Conservation (phyloP, 192 early-diverging fungal species). For the Dissophora ornata region DNA sequence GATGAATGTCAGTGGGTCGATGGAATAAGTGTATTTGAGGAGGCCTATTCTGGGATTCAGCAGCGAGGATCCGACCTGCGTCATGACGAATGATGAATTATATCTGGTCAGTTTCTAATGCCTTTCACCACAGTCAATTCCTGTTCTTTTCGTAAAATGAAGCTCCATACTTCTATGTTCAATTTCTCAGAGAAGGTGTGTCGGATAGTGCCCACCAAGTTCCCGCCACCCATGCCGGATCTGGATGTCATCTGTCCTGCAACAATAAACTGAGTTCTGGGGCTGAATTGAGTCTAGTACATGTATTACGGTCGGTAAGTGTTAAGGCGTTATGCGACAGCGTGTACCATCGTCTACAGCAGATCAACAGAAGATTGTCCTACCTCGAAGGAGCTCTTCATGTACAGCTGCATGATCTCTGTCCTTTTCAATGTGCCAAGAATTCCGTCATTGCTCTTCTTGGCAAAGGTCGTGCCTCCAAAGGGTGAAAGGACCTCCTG, state of each 20-base stretch:
- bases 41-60: conserved; percentile 67
- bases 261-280: conserved; percentile 61
- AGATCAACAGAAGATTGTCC: neutral
- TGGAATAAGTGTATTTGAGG: conserved; percentile 67
- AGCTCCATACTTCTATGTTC: conserved; percentile 71
- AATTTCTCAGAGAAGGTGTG: conserved; percentile 79
- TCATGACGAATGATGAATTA: no score
- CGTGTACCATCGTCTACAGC: no score
- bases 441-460: conserved; percentile 7
- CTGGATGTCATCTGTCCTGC: conserved; percentile 72
- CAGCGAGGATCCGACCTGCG: conserved; percentile 66
- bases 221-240: conserved; percentile 80
- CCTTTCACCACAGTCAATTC: no score
- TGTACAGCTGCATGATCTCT: conserved; percentile 61
- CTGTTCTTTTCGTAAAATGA: neutral
- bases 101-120: no score
- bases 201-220: conserved; percentile 79
- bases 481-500: conserved; percentile 60
- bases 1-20: conserved; percentile 69
- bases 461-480: conserved; percentile 48
- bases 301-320: neutral
- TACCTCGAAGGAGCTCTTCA: conserved; percentile 76
- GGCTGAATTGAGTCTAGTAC: conserved; percentile 63
- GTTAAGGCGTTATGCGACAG: no score
- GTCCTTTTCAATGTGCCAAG: conserved; percentile 46